Evolutionary conservation across 495 filamentous ascomycete genomes (phyloP).

Genomic region (Cryomyces antarcticus): DNA sequence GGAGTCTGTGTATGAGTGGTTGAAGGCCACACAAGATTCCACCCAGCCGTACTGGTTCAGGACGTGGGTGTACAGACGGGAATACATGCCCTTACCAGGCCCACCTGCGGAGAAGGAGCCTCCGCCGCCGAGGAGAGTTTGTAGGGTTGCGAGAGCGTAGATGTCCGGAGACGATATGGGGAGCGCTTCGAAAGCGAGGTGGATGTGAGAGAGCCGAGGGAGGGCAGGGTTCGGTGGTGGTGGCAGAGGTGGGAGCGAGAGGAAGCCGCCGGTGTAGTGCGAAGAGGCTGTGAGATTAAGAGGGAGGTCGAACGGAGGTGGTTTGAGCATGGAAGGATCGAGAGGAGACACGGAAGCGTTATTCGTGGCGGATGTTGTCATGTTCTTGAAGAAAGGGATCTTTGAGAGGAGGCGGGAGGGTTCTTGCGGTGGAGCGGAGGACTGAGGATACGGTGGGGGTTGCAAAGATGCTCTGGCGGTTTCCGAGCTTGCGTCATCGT

Average conservation of each 20-base stretch:
- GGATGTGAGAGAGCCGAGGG: conserved; percentile 73
- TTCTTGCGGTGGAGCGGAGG: conserved; percentile 12
- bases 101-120: conserved; percentile 96
- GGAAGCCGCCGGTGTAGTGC: conserved; percentile 85
- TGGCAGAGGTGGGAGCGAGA: conserved; percentile 53
- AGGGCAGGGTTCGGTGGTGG: conserved; percentile 55
- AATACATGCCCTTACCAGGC: conserved; percentile 98
- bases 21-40: conserved; percentile 85
- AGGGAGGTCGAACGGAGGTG: conserved; percentile 24
- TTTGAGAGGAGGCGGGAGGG: conserved; percentile 52
- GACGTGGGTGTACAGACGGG: conserved; percentile 87
- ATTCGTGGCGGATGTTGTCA: conserved; percentile 50
- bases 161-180: conserved; percentile 80
- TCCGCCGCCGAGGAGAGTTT: conserved; percentile 87
- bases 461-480: conserved; percentile 17
- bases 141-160: conserved; percentile 89
- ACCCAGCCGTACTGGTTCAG: conserved; percentile 96
- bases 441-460: conserved; percentile 19
- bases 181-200: conserved; percentile 89
- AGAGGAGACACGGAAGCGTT: conserved; percentile 33
- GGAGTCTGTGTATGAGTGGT: conserved; percentile 89
- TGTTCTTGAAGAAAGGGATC: conserved; percentile 82
- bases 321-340: too few relatives aligned
- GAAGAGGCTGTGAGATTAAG: too few relatives aligned
- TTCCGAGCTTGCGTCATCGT: conserved; percentile 26